Base-by-base conservation (phyloP, 257 asterid genomes). In the Rubia yunnanensis region DNA sequence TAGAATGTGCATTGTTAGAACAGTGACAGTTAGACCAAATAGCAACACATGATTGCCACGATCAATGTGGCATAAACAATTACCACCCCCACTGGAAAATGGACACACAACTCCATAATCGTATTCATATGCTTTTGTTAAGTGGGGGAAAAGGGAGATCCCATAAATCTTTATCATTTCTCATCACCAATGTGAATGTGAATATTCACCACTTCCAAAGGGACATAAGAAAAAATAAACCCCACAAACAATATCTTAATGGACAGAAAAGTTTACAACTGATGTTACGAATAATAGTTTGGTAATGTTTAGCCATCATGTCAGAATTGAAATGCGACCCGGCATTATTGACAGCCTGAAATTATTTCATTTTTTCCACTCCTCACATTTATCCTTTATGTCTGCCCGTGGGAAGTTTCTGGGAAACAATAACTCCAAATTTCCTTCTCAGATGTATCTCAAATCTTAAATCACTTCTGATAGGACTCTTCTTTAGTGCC, bases 321-420 rank as follows among this genome's bases (percentile, higher is more conserved):
- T 23, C 54, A 60, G n/a, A 60, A 60, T 57, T 9, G 17, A 55
- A 69, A 60, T 69, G 53, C 15, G 63, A 49, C 63, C 63, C 68
- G 64, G 52, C 55, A 61, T 61, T 60, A 26, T 69, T 69, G 73
- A 70, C 62, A 66, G 27, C 17, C 50, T 27, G 36, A 58, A 10
- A 54, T 10, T 10, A 55, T 55, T 10, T 23, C 27, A 49, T 41
- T 46, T 69, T 26, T 55, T 55, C 35, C 57, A 50, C 18, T 41
- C 32, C 39, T 44, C 67, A n/a, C 38, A 48, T 20, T 3, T 13
- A 9, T 32, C 52, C 28, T 59, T 32, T 31, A 38, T 48, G 34
- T 41, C 65, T 20, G 36, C 3, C 49, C 5, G 11, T 3, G 44
- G 65, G 60, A 59, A 68, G 50, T 44, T 68, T 68, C 72, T 22